Conservation (phyloP, 2,329 filamentous ascomycete genomes). For the Penicillium sp. region DNA sequence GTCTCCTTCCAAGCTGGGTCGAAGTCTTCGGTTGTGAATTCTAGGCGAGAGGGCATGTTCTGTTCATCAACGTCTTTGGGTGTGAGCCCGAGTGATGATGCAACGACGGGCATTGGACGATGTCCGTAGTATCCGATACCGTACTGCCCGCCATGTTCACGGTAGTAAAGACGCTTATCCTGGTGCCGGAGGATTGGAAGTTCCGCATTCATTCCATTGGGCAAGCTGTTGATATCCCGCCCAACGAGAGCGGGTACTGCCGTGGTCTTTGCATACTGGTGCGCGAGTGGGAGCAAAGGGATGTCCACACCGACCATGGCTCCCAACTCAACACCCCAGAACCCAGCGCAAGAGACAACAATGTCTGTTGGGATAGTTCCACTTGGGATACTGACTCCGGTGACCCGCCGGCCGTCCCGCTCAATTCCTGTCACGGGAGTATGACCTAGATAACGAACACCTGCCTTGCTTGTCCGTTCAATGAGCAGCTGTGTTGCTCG, state of each 20-base stretch:
- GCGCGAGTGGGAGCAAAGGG: slow-evolving; percentile 59
- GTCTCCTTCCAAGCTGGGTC: slow-evolving; percentile 59
- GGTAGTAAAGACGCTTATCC: slow-evolving; percentile 63
- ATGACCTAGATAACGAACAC: slow-evolving; percentile 56
- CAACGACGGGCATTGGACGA: slow-evolving; percentile 59
- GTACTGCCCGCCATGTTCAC: slow-evolving; percentile 61
- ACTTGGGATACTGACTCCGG: slow-evolving; percentile 53
- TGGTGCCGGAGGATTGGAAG: slow-evolving; percentile 62
- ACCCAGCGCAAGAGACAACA: slow-evolving; percentile 62
- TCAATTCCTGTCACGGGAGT: slow-evolving; percentile 61
- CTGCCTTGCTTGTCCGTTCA: slow-evolving; percentile 55
- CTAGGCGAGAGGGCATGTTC: slow-evolving; percentile 62
- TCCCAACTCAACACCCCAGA: slow-evolving; percentile 65
- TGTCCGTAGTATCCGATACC: slow-evolving; percentile 66
- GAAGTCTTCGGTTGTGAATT: slow-evolving; percentile 61
- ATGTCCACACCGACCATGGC: slow-evolving; percentile 59
- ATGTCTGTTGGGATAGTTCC: slow-evolving; percentile 58
- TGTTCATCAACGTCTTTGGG: slow-evolving; percentile 55
- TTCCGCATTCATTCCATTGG: slow-evolving; percentile 49
- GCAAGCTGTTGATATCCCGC: slow-evolving; percentile 44
- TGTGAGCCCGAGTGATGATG: slow-evolving; percentile 54
- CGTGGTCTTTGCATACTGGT: slow-evolving; percentile 64
- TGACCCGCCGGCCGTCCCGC: slow-evolving; percentile 49
- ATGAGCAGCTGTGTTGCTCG: slow-evolving; percentile 62
- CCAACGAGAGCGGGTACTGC: slow-evolving; percentile 47